These are phyloP conservation scores for Barnettozyma sp. DNA, from an alignment of 805 yeast species.

Conservation along the genomic window DNA sequence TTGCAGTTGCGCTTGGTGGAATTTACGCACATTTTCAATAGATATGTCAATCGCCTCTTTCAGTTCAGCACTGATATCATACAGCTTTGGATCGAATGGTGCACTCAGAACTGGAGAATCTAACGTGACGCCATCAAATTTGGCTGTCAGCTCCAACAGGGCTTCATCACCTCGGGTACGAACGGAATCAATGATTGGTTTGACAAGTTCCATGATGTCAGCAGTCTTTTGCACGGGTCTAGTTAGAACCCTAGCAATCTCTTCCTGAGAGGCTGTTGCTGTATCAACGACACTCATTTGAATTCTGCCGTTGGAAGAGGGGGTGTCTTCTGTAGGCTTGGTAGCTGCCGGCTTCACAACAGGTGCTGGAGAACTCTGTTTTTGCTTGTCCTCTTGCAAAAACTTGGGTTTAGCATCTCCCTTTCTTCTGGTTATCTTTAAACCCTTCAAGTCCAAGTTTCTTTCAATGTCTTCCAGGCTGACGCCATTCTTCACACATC, in stretches of 20 bases:
- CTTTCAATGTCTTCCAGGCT: constrained; percentile 72
- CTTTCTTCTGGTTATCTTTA: constrained; percentile 84
- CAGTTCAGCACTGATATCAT: constrained; percentile 67
- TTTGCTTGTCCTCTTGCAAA: constrained; percentile 30
- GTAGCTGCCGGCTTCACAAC: constrained; percentile 19
- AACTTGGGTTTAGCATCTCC: constrained; percentile 94
- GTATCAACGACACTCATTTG: constrained; percentile 39
- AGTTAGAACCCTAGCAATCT: constrained; percentile 56
- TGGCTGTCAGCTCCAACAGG: constrained; percentile 78
- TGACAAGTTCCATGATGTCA: constrained; percentile 86
- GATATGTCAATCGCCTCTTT: constrained; percentile 84
- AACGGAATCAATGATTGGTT: constrained; percentile 82
- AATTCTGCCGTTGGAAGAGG: constrained; percentile 20
- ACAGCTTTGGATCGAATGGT: constrained; percentile 76
- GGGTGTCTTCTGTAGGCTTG: too few species aligned
- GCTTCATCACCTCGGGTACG: constrained; percentile 78
- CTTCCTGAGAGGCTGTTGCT: constrained; percentile 36
- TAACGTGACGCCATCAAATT: constrained; percentile 81
- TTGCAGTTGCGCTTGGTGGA: constrained; percentile 90
- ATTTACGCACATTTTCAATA: constrained; percentile 78
- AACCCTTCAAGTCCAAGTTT: constrained; percentile 74
- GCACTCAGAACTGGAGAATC: constrained; percentile 71
- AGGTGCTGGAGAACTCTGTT: constrained; percentile 15
- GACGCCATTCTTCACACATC: constrained; percentile 73
- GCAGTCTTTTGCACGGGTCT: constrained; percentile 96